Evolutionary conservation across 2,329 filamentous ascomycete species (phyloP).

Genomic region (Cercospora brassicicola): DNA sequence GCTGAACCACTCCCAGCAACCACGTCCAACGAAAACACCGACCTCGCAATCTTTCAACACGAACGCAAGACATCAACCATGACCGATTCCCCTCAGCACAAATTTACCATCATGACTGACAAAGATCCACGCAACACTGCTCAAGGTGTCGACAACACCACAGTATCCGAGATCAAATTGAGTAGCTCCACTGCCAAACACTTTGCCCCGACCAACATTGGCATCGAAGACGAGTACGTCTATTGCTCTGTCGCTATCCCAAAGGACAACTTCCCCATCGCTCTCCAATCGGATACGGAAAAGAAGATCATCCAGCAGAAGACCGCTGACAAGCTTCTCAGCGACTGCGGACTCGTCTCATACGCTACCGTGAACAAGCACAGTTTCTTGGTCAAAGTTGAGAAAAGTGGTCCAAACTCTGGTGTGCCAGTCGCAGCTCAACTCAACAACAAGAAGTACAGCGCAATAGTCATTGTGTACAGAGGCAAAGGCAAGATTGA

Average conservation of each 20-base stretch:
- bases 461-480: slow-evolving; percentile 6
- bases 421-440: background rate
- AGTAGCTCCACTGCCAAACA: background rate
- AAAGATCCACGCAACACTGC: background rate
- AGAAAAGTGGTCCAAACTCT: background rate
- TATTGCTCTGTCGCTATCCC: background rate
- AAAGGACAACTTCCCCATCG: background rate
- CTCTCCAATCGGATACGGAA: background rate
- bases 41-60: background rate
- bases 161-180: background rate
- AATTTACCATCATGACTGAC: background rate
- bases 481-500: slow-evolving; percentile 2
- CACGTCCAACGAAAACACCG: background rate
- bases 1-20: background rate
- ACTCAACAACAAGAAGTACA: background rate
- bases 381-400: slow-evolving; percentile 6
- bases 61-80: background rate
- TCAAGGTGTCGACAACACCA: background rate
- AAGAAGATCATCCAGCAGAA: slow-evolving; percentile 4
- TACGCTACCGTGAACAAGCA: background rate
- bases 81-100: background rate
- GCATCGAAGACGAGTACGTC: background rate
- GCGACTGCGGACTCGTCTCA: background rate
- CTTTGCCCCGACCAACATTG: background rate
- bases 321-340: background rate